Conservation (phyloP, 2,329 filamentous ascomycete genomes). For the Dothidotthia symphoricarpi region DNA sequence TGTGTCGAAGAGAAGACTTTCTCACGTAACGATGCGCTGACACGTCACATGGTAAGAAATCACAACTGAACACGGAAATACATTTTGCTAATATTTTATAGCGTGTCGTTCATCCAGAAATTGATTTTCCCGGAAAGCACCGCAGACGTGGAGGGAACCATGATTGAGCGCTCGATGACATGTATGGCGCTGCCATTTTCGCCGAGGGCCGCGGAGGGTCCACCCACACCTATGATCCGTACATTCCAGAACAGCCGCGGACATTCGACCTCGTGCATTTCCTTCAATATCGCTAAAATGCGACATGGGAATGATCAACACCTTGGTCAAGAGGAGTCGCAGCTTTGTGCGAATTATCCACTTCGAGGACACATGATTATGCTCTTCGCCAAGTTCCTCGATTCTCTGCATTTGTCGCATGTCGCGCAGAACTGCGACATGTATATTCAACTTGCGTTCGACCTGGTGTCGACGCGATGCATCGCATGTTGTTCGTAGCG, state of each 20-base stretch:
- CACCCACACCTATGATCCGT: slow-evolving; percentile 6
- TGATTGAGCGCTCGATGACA: slow-evolving; percentile 22
- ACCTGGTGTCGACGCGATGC: no score
- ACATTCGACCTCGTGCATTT: slow-evolving; percentile 10
- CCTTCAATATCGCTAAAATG: no score
- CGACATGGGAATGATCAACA: no score
- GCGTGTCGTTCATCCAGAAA: slow-evolving; percentile 86
- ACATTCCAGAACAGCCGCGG: slow-evolving; percentile 27
- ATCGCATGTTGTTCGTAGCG: no score
- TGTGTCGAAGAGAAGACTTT: slow-evolving; percentile 98
- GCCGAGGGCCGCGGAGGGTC: slow-evolving; percentile 15
- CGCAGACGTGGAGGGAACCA: slow-evolving; percentile 43
- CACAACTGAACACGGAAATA: slow-evolving; percentile 14
- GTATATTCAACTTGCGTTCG: no score
- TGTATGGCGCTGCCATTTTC: slow-evolving; percentile 9
- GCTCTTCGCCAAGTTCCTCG: no score
- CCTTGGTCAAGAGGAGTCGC: no score
- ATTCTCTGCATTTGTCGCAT: no score
- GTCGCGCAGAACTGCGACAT: no score
- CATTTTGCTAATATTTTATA: slow-evolving; percentile 14
- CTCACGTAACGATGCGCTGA: slow-evolving; percentile 90
- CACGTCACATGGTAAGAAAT: slow-evolving; percentile 69
- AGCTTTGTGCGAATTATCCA: no score
- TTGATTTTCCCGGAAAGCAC: slow-evolving; percentile 73
- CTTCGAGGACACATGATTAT: no score